phyloP scores from a whole-genome alignment of 345 rosid genomes.

The Gossypium mustelinum region DNA sequence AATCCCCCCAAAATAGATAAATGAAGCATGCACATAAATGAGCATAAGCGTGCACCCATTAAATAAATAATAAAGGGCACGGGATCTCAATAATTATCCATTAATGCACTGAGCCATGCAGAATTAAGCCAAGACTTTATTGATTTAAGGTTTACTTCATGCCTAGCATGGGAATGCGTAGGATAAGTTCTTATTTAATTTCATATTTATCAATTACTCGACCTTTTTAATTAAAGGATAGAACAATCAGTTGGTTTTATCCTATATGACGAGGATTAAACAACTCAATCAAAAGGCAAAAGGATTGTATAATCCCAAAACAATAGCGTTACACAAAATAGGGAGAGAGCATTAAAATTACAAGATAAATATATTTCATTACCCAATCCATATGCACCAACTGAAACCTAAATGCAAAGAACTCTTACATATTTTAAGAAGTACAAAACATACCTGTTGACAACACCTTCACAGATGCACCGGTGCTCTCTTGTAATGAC shows the following conservation, averaged over 20 bases:
- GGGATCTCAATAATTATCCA: neutral
- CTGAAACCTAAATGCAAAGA: constrained; percentile 4
- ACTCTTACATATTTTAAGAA: neutral
- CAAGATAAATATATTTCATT: neutral
- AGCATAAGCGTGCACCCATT: neutral
- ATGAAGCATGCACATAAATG: neutral
- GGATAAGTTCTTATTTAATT: neutral
- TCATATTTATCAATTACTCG: neutral
- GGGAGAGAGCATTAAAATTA: neutral
- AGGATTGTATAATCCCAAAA: neutral
- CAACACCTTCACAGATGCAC: constrained; percentile 75
- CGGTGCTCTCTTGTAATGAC: constrained; percentile 74
- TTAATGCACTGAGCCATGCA: neutral
- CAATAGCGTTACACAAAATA: neutral
- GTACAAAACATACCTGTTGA: constrained; percentile 53
- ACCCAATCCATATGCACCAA: neutral
- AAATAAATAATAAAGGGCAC: neutral
- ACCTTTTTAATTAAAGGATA: neutral
- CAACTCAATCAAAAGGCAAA: neutral
- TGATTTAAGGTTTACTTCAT: neutral
- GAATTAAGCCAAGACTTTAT: neutral
- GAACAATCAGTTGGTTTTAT: constrained; percentile 1
- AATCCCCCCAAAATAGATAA: neutral
- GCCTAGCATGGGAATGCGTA: neutral
- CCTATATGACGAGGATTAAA: neutral